A percentile compares a stretch with the other conserved stretches of the same genome.
Evolutionary conservation across 148 eudicot species (phyloP).

Genomic region (Dianthus caryophyllus): DNA sequence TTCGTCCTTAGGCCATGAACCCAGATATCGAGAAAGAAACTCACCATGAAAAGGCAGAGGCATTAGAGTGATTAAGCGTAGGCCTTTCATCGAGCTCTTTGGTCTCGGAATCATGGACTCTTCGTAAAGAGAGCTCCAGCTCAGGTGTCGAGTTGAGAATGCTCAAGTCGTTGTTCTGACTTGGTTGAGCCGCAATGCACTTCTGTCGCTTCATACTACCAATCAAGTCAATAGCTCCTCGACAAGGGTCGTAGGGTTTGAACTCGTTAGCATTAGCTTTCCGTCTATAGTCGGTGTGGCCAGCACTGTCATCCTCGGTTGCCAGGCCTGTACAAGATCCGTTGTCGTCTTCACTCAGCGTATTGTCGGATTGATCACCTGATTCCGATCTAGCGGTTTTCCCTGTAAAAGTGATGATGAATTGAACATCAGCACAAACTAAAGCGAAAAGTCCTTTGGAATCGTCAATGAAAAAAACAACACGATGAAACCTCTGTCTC

Average conservation of each 20-base stretch:
- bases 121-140: slow-evolving; percentile 38
- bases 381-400: slow-evolving; percentile 15
- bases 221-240: slow-evolving; percentile 44
- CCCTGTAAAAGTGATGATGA: slow-evolving; percentile 15
- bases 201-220: slow-evolving; percentile 37
- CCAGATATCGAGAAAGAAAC: neutral
- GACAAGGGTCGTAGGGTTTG: slow-evolving; percentile 22
- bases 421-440: neutral
- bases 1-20: neutral
- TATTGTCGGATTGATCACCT: slow-evolving; percentile 12
- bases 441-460: too few relatives aligned
- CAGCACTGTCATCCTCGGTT: slow-evolving; percentile 27
- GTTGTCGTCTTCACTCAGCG: slow-evolving; percentile 21
- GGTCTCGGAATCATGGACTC: slow-evolving; percentile 26
- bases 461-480: too few relatives aligned
- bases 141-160: slow-evolving; percentile 27
- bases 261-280: slow-evolving; percentile 8
- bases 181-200: slow-evolving; percentile 11
- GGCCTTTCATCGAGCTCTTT: slow-evolving; percentile 26
- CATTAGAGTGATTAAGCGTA: slow-evolving; percentile 33
- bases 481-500: too few relatives aligned
- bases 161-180: slow-evolving; percentile 19
- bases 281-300: slow-evolving; percentile 17
- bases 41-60: slow-evolving; percentile 46
- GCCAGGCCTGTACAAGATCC: slow-evolving; percentile 25